Evolutionary conservation across 805 yeast species (phyloP), one percentile per base, ranked within the genome.

Genomic region (Wickerhamiella galacta): DNA sequence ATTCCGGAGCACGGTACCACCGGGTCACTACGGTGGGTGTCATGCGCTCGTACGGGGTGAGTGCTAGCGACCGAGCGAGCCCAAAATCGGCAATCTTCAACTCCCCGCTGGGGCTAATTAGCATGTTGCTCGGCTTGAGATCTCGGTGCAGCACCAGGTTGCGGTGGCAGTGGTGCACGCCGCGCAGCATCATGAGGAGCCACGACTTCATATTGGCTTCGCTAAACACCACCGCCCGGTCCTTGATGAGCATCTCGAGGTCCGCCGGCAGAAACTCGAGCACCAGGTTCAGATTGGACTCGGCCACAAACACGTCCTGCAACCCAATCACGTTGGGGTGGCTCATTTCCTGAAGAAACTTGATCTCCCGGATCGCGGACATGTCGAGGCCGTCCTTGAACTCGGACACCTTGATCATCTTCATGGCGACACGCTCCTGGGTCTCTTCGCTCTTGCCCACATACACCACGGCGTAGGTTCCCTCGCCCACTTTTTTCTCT

Each of bases 1-100:
- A 59, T 48, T 90, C 99, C 0, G 99, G 99, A 0, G 96, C 93
- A 35, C 96, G 61, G 54, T 90, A 90, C 99, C 99, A 90, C 39
- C 96, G 60, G 2, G 99, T 90, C 2, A 90, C 98, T 3, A 90
- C 99, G 41, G 85, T 87, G 2, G 93, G 79, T 0, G 96, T 80
- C 52, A 90, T 60, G 37, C 72, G 70, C 28, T 73, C 70, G 29
- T 47, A 45, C 0, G 85, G 80, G 16, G 47, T 28, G 12, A 75
- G 64, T 0, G 92, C 87, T 37, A 81, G 60, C 2, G 85, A 69
- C 40, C 98, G 61, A 0, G 96, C 96, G 28, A 87, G 62, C 43
- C 98, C 98, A 60, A 90, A 90, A 80, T 90, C 99, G 2, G 98
- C 98, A 39, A 90, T 66, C 52, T 90, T 90, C 39, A 90, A 62